Evolutionary conservation across 495 filamentous ascomycete genomes (phyloP).

Genomic region (Lasiosphaeria miniovina): DNA sequence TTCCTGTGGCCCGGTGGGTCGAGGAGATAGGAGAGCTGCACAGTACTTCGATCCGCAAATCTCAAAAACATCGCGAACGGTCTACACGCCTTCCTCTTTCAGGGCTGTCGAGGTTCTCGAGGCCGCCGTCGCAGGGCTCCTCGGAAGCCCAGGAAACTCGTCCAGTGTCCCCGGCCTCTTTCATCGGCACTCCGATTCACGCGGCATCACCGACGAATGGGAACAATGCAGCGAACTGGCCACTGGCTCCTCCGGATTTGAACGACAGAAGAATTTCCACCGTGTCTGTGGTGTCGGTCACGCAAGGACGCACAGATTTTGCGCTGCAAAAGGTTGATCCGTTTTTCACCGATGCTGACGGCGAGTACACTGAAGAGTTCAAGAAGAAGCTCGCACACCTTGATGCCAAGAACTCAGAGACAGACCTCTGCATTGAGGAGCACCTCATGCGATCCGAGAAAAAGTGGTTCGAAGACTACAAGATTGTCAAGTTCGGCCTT

Average conservation of each 20-base stretch:
- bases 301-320: slow-evolving; percentile 19
- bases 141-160: slow-evolving; percentile 8
- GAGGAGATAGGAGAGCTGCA: slow-evolving; percentile 61
- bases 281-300: slow-evolving; percentile 12
- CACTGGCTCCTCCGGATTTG: slow-evolving; percentile 1
- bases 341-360: slow-evolving; percentile 42
- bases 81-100: slow-evolving; percentile 8
- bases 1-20: slow-evolving; percentile 69
- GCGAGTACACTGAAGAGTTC: slow-evolving; percentile 51
- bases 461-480: slow-evolving; percentile 5
- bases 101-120: slow-evolving; percentile 4
- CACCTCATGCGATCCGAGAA: slow-evolving; percentile 54
- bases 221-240: slow-evolving; percentile 4
- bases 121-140: slow-evolving; percentile 6
- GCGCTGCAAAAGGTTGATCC: slow-evolving; percentile 43
- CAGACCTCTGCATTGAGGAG: slow-evolving; percentile 55
- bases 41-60: slow-evolving; percentile 44
- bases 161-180: slow-evolving; percentile 8
- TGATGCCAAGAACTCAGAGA: slow-evolving; percentile 51
- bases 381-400: slow-evolving; percentile 48
- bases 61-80: slow-evolving; percentile 24
- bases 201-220: slow-evolving; percentile 1
- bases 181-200: slow-evolving; percentile 4
- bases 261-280: slow-evolving; percentile 1
- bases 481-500: slow-evolving; percentile 16